A percentile compares a stretch with the other conserved stretches of the same genome.
phyloP scores from a whole-genome alignment of 176 grass and related monocot genomes.

The Bonia amplexicaulis region DNA sequence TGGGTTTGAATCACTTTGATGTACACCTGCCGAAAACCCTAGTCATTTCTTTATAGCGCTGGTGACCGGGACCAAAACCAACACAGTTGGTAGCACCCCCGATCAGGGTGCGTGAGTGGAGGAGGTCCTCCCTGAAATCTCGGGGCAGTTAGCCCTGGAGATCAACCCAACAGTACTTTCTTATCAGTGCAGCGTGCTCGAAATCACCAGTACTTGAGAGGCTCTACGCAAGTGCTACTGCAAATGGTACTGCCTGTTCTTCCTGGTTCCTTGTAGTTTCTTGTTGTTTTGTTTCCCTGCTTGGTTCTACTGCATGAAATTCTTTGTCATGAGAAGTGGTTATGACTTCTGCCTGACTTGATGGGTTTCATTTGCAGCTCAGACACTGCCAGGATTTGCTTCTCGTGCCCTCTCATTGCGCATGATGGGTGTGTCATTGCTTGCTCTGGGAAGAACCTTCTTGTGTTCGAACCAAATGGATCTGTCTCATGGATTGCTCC shows the following conservation, averaged over 20 bases:
- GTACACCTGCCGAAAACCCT: too few relatives aligned
- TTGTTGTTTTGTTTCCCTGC: neutral
- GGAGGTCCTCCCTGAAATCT: too few relatives aligned
- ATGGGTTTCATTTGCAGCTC: too few relatives aligned
- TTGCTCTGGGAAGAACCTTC: conserved; percentile 58
- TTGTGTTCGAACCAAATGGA: conserved; percentile 53
- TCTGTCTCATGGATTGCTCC: conserved; percentile 52
- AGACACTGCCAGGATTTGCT: neutral
- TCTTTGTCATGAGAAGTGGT: neutral
- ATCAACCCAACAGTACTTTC: too few relatives aligned
- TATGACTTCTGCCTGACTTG: too few relatives aligned
- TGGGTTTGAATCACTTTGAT: too few relatives aligned
- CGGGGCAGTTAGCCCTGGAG: too few relatives aligned
- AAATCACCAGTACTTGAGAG: neutral
- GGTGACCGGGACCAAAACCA: too few relatives aligned
- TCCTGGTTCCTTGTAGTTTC: neutral
- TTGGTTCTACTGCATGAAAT: neutral
- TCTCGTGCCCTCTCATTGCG: conserved; percentile 35
- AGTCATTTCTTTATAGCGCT: too few relatives aligned
- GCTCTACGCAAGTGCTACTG: neutral
- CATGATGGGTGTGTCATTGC: conserved; percentile 48
- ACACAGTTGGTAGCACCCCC: too few relatives aligned
- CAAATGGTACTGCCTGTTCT: neutral
- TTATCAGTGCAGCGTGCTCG: neutral
- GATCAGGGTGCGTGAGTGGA: too few relatives aligned